Conservation (phyloP, 2,329 filamentous ascomycete species). For the Talaromyces sp. region DNA sequence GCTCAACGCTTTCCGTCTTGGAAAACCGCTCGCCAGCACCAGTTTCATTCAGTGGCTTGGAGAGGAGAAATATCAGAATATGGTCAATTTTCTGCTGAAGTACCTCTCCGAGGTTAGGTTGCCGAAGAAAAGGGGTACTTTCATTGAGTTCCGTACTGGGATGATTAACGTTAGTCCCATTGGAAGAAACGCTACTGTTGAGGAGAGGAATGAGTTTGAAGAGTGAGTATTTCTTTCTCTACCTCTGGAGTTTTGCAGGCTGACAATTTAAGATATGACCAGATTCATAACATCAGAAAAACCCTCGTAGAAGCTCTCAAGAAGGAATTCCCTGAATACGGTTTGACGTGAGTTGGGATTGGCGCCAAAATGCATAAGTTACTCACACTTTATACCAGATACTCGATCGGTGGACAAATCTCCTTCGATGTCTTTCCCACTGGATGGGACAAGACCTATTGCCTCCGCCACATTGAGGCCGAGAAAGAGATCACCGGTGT, state of each 20-base stretch:
- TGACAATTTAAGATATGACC: conserved; percentile 59
- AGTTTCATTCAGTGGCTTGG: conserved; percentile 92
- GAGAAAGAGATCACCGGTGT: conserved; percentile 64
- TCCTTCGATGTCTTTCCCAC: conserved; percentile 96
- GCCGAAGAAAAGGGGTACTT: conserved; percentile 63
- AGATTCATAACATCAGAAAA: conserved; percentile 68
- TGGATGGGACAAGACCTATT: conserved; percentile 99
- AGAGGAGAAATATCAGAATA: conserved; percentile 67
- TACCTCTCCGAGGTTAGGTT: conserved; percentile 61
- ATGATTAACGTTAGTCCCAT: conserved; percentile 63
- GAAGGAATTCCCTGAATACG: conserved; percentile 76
- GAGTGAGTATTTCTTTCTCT: conserved; percentile 35
- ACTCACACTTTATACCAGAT: conserved; percentile 49
- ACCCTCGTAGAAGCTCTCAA: conserved; percentile 72
- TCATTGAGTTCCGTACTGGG: conserved; percentile 63
- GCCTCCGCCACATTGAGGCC: conserved; percentile 77
- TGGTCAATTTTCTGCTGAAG: conserved; percentile 57
- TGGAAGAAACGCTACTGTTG: conserved; percentile 73
- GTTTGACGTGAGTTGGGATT: conserved; percentile 65
- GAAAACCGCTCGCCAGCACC: conserved; percentile 68
- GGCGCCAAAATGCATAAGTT: neutral
- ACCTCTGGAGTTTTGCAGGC: neutral
- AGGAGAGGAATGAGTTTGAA: conserved; percentile 80
- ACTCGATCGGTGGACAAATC: conserved; percentile 94
- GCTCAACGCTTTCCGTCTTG: conserved; percentile 82